Evolutionary conservation across 78 protist genomes (phyloP).

Genomic region (Polysphondylium violaceum): DNA sequence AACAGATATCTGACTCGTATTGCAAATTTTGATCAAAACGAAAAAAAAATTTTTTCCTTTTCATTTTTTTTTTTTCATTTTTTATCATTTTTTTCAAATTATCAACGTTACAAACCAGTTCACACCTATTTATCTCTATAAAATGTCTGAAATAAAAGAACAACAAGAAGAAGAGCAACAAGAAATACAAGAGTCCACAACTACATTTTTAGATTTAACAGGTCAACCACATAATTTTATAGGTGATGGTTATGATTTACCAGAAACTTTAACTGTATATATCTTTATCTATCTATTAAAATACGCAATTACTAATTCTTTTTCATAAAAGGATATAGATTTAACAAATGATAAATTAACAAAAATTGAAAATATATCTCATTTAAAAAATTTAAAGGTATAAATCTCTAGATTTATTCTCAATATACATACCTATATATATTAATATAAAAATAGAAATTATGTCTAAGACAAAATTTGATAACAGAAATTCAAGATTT

Average conservation of each 20-base stretch:
- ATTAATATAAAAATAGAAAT: conserved; percentile 13
- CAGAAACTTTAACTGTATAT: conserved; percentile 21
- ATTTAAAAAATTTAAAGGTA: conserved; percentile 47
- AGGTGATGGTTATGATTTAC: conserved; percentile 61
- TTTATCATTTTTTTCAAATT: not conserved
- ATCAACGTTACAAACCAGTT: not conserved
- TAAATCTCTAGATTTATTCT: not conserved
- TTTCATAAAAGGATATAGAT: conserved; percentile 29
- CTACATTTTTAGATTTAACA: conserved; percentile 50
- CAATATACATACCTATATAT: not conserved
- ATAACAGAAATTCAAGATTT: conserved; percentile 57
- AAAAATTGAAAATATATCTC: conserved; percentile 55
- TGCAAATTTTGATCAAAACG: not conserved
- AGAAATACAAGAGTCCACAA: not conserved
- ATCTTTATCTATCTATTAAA: not conserved
- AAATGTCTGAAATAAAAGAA: not conserved
- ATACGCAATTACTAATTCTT: not conserved
- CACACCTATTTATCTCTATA: not conserved
- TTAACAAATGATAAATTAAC: conserved; percentile 66
- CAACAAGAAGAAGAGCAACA: not conserved
- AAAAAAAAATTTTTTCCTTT: too few species aligned
- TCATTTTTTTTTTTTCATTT: not conserved
- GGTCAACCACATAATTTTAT: conserved; percentile 62
- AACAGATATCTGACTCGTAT: not conserved
- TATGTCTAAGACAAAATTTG: conserved; percentile 77